Evolutionary conservation across 73 alveolate species (phyloP), one percentile per base, ranked within the genome.

Genomic region (Symbiodinium natans): DNA sequence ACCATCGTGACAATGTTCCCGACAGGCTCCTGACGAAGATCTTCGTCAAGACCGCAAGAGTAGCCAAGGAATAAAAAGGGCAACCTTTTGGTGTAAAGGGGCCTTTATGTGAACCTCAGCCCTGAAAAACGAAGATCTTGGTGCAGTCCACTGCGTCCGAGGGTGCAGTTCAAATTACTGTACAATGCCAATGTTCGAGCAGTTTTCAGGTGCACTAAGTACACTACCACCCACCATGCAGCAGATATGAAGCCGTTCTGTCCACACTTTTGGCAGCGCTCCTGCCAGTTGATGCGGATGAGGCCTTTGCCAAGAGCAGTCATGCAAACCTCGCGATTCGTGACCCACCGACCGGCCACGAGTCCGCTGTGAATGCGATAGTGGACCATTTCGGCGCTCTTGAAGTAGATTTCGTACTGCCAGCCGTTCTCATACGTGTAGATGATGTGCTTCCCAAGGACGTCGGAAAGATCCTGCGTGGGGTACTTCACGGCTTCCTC

Each of bases 341-440:
- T 63, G 36, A 63, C 77, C 77, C 77, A 63, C 15, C 77, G 77
- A 15, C 77, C 77, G 7, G 77, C 77, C 29, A 63, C 77, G 34
- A 63, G 77, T 21, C 77, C 77, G 13, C 77, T 63, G 77, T 63
- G 77, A 27, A 63, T 63, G 77, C 77, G 77, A 34, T 63, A 63
- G 34, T 63, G 77, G 34, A 63, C 25, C 77, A 63, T 63, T 34
- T 63, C 77, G 77, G 77, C 77, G 25, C 77, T 63, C 77, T 63
- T 63, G 77, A 63, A 63, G 77, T 63, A 63, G 34, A 63, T 63
- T 27, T 63, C 77, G 77, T 63, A 63, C 77, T 63, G 77, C 77
- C 77, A 63, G 77, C 77, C 77, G 77, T 63, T 63, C 77, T 63
- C 77, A 63, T 63, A 63, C 0, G 77, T 63, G 77, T 63, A 63